A percentile compares a stretch with the other conserved stretches of the same genome.
Conservation (phyloP, 2,329 filamentous ascomycete genomes). For the Ophiostoma sp. region DNA sequence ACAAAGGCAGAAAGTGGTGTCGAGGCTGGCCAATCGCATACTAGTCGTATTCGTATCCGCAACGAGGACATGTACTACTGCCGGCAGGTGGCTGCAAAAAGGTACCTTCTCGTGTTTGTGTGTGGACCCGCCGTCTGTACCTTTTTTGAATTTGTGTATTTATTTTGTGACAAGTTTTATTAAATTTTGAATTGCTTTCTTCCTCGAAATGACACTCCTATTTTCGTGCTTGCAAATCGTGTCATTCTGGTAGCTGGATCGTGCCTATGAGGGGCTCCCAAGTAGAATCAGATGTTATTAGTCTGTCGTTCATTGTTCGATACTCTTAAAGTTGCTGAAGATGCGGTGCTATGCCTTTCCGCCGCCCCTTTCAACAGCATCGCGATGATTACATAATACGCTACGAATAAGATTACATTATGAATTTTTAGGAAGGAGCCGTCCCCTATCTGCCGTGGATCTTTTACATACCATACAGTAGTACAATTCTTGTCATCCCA, state of each 20-base stretch:
- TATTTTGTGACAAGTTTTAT: neutral
- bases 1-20: neutral
- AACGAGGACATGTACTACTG: neutral
- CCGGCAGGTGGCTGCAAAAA: neutral
- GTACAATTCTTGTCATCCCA: too few relatives aligned
- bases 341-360: too few relatives aligned
- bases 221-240: conserved; percentile 15
- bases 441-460: neutral
- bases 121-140: neutral
- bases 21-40: conserved; percentile 20
- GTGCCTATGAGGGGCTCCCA: neutral
- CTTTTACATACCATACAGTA: too few relatives aligned
- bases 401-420: neutral
- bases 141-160: neutral
- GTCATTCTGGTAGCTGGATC: conserved; percentile 16
- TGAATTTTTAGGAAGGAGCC: neutral
- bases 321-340: neutral
- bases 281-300: neutral
- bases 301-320: neutral
- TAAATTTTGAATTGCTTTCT: neutral
- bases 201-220: conserved; percentile 13
- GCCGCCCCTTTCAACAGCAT: neutral
- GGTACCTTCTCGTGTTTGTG: neutral
- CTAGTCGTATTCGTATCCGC: conserved; percentile 27
- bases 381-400: neutral